These are phyloP conservation scores for Allantophomopsis lycopodina DNA, from an alignment of 2,329 filamentous ascomycete species.

Conservation along the genomic window DNA sequence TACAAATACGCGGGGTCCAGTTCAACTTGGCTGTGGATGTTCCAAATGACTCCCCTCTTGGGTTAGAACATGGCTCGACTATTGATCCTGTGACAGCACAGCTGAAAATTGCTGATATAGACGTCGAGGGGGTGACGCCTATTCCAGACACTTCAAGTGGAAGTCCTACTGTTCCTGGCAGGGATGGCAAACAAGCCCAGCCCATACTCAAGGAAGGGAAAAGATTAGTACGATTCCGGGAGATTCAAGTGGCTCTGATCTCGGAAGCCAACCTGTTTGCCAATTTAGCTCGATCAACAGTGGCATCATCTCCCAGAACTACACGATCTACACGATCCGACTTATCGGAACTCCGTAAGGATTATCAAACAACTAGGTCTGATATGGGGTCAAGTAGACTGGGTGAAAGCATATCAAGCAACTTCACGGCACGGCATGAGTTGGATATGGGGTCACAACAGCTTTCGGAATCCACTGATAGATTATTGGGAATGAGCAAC, in stretches of 20 bases:
- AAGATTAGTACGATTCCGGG: slow-evolving; percentile 47
- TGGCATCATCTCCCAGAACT: slow-evolving; percentile 41
- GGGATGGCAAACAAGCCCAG: slow-evolving; percentile 12
- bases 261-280: slow-evolving; percentile 56
- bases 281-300: slow-evolving; percentile 40
- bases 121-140: slow-evolving; percentile 51
- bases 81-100: slow-evolving; percentile 48
- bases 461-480: too few relatives aligned
- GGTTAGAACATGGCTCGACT: slow-evolving; percentile 20
- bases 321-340: slow-evolving; percentile 28
- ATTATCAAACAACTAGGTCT: too few relatives aligned
- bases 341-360: too few relatives aligned
- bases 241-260: slow-evolving; percentile 50
- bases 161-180: slow-evolving; percentile 1
- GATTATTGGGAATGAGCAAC: too few relatives aligned
- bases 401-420: too few relatives aligned
- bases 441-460: too few relatives aligned
- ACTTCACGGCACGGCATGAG: too few relatives aligned
- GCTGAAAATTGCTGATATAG: slow-evolving; percentile 48
- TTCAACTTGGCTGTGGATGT: slow-evolving; percentile 52
- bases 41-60: slow-evolving; percentile 25
- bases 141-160: background rate
- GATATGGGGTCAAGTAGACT: too few relatives aligned
- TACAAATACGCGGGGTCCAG: slow-evolving; percentile 50
- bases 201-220: slow-evolving; percentile 40